Evolutionary conservation across 192 early-diverging fungal genomes (phyloP), one percentile per base, ranked within the genome.

Genomic region (Coemansia sp.): DNA sequence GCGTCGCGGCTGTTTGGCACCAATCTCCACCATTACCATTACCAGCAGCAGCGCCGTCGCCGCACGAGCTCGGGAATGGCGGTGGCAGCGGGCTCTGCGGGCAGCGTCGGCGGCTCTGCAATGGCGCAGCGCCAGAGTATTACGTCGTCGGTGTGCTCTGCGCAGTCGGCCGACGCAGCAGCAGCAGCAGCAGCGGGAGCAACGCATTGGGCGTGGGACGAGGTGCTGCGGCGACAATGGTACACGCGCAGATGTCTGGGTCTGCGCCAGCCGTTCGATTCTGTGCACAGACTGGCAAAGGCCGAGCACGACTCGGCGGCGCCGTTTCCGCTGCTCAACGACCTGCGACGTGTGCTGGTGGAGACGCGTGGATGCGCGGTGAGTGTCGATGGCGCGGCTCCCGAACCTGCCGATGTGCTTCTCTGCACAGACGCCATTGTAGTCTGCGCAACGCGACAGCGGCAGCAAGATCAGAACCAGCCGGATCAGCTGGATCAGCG

Each of bases 281-380:
- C 79, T 10, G 65, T 56, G 15, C 79, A 82, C 42, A 40, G 74
- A 9, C 61, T 82, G 63, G 79, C 65, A 0, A 57, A 66, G 43
- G 79, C 79, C 32, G 79, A 82, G 62, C 74, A 76, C 39, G 57
- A 43, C 11, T 64, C 74, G 12, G 41, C 12, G 1, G 52, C 21
- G 43, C 70, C 79, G 37, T 72, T 71, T 42, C 74, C 79, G 45
- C 67, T 82, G 45, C 61, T 82, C 38, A 82, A 70, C 61, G 79
- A 76, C 61, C 9, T 82, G 61, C 70, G 79, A 1, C 71, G 74
- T 1, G 70, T 82, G 42, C 47, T 82, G 8, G 48, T 47, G 11
- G 74, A 82, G 62, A 49, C 73, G 3, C 60, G 44, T 15, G 65
- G 59, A 4, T 49, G 56, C 15, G n/a, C 23, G 9, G 10, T 59